These are phyloP conservation scores for Parathielavia hyrcaniae DNA, from an alignment of 495 filamentous ascomycete genomes.

Conservation along the genomic window DNA sequence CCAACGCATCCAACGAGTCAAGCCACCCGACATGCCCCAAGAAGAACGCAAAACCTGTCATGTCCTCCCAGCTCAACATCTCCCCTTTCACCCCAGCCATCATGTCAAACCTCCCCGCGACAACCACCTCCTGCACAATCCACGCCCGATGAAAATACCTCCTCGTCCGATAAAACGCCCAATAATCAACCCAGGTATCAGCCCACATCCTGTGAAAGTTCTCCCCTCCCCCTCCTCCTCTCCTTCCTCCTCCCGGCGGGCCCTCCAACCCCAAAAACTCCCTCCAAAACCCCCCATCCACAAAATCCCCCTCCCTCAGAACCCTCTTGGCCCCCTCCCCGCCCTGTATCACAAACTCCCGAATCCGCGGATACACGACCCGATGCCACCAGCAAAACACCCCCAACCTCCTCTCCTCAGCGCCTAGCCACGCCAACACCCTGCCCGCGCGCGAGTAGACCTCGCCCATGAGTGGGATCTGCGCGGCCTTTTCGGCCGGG, in stretches of 20 bases:
- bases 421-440: slow-evolving; percentile 15
- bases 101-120: slow-evolving; percentile 5
- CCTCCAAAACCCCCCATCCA: slow-evolving; percentile 13
- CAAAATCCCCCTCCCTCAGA: slow-evolving; percentile 6
- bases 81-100: slow-evolving; percentile 4
- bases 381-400: slow-evolving; percentile 14
- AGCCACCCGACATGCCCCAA: slow-evolving; percentile 12
- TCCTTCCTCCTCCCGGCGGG: not conserved
- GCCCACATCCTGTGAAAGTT: too few relatives aligned
- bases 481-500: slow-evolving; percentile 22
- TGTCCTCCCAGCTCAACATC: slow-evolving; percentile 6
- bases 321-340: not conserved
- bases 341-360: not conserved
- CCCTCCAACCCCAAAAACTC: slow-evolving; percentile 5
- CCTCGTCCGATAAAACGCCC: slow-evolving; percentile 13
- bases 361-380: slow-evolving; percentile 3
- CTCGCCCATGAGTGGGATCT: slow-evolving; percentile 28
- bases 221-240: too few relatives aligned
- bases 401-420: slow-evolving; percentile 7
- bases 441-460: slow-evolving; percentile 23
- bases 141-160: slow-evolving; percentile 18
- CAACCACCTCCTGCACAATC: slow-evolving; percentile 19
- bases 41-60: slow-evolving; percentile 7
- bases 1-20: slow-evolving; percentile 7
- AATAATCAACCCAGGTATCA: too few relatives aligned